A percentile compares a stretch with the other conserved stretches of the same genome.
phyloP scores from a whole-genome alignment of 208 protist species.

The Leishmania martiniquensis region DNA sequence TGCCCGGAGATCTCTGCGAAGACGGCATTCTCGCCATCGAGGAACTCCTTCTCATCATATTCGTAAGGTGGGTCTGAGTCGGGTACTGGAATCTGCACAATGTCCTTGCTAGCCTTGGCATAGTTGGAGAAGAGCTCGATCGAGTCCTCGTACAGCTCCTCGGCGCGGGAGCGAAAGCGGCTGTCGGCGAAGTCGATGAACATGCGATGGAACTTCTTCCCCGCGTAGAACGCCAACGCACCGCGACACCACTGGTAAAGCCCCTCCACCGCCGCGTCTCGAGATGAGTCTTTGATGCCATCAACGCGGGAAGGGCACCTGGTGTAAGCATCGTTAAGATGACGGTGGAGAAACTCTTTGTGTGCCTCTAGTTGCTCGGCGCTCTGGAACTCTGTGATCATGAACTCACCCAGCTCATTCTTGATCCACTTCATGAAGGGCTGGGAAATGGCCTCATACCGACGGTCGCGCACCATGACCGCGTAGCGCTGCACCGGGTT shows the following conservation, averaged over 20 bases:
- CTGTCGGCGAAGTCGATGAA: slow-evolving; percentile 80
- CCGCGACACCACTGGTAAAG: slow-evolving; percentile 90
- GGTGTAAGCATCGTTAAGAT: slow-evolving; percentile 69
- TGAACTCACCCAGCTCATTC: slow-evolving; percentile 80
- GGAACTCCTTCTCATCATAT: slow-evolving; percentile 89
- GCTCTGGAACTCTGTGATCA: slow-evolving; percentile 61
- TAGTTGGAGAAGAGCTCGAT: slow-evolving; percentile 87
- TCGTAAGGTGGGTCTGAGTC: slow-evolving; percentile 83
- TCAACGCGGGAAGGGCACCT: slow-evolving; percentile 67
- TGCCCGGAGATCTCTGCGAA: slow-evolving; percentile 78
- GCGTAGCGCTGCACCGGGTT: slow-evolving; percentile 87
- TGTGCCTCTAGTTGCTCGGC: slow-evolving; percentile 84
- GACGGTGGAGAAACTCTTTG: slow-evolving; percentile 67
- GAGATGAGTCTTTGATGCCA: slow-evolving; percentile 61
- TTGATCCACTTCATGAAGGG: slow-evolving; percentile 89
- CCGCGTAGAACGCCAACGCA: slow-evolving; percentile 79
- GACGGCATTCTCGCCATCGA: slow-evolving; percentile 86
- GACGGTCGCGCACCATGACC: slow-evolving; percentile 76
- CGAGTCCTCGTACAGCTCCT: slow-evolving; percentile 84
- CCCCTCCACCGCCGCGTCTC: slow-evolving; percentile 75
- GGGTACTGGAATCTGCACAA: slow-evolving; percentile 89
- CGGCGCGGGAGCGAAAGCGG: slow-evolving; percentile 74
- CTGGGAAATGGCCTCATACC: slow-evolving; percentile 77
- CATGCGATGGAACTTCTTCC: slow-evolving; percentile 65
- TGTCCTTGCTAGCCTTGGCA: slow-evolving; percentile 68